Base-by-base conservation (phyloP, 805 yeast genomes). In the Pichia rugopelliculosa region DNA sequence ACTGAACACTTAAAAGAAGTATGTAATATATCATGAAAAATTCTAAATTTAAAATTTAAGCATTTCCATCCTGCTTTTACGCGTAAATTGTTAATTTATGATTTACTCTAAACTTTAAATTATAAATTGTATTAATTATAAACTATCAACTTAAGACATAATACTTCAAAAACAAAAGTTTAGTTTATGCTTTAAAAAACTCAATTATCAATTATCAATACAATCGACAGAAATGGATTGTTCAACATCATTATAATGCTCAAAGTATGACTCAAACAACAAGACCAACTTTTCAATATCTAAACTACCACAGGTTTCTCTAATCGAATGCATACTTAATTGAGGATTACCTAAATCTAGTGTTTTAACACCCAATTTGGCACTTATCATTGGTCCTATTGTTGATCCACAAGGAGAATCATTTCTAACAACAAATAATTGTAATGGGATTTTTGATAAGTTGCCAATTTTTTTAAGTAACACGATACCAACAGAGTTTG, bases 371-470 rank as follows among this genome's bases (percentile, higher is more conserved):
- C 98, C 98, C 36, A 89, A 74, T 56, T 84, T 84, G 3, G 95
- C 82, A 33, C 96, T 84, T 49, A 91, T 70, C 65, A 90, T 86
- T 20, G 98, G 98, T 1, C 98, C 99, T 59, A 91, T 91, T 1
- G 99, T 91, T 1, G 95, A 84, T 3, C 99, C 99, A 67, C 98
- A 91, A 3, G 96, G 87, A 3, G 95, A 81, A 60, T 86, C 96
- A 64, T 91, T 93, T 47, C 91, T 77, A 24, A 85, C 95, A n/a
- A 90, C 97, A 69, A 91, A 88, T 48, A 89, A 66, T 66, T 91
- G 99, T 52, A 91, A 67, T 17, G 97, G 96, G n/a, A 86, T 83
- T 56, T 76, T 67, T 4, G 80, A 82, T 24, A 59, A 57, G 42
- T 80, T 75, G 3, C 95, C 97, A 44, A 85, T 66, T 52, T 80